phyloP scores from a whole-genome alignment of 2,329 filamentous ascomycete genomes.

The Arthroderma uncinatum region DNA sequence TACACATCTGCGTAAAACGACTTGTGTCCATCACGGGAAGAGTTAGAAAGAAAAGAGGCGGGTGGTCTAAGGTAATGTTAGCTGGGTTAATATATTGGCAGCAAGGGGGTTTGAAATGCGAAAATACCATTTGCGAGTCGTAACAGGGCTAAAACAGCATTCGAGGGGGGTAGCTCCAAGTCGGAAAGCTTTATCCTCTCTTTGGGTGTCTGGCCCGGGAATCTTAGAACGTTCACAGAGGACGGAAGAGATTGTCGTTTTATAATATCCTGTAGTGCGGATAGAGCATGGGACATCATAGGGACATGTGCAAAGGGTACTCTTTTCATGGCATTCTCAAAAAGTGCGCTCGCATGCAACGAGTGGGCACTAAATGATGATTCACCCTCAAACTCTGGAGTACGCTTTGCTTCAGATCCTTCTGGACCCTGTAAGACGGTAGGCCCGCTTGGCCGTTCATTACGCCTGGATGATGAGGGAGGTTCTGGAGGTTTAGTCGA shows the following conservation, averaged over 20 bases:
- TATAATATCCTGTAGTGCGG: conserved; percentile 31
- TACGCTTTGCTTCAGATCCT: conserved; percentile 16
- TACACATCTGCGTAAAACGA: conserved; percentile 30
- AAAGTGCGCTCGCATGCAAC: conserved; percentile 36
- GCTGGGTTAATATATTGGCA: background rate
- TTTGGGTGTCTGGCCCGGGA: conserved; percentile 20
- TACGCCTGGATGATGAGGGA: conserved; percentile 6
- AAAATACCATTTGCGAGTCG: conserved; percentile 26
- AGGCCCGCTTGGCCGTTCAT: conserved; percentile 6
- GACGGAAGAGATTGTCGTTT: conserved; percentile 26
- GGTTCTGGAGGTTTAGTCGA: conserved; percentile 20
- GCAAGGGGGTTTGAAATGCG: background rate
- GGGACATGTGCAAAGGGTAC: conserved; percentile 28
- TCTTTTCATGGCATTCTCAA: conserved; percentile 31
- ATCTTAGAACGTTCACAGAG: conserved; percentile 20
- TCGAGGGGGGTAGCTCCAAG: conserved; percentile 28
- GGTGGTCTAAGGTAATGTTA: conserved; percentile 8
- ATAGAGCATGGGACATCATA: conserved; percentile 30
- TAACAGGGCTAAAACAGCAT: conserved; percentile 25
- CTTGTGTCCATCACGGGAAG: conserved; percentile 21
- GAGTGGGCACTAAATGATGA: conserved; percentile 41
- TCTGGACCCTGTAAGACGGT: conserved; percentile 18
- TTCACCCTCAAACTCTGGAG: conserved; percentile 38
- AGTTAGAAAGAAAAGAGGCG: conserved; percentile 15
- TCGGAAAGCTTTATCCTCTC: conserved; percentile 23